Base-by-base conservation (phyloP, 176 grass and related monocot genomes). In the Cenchrus fungigraminus region DNA sequence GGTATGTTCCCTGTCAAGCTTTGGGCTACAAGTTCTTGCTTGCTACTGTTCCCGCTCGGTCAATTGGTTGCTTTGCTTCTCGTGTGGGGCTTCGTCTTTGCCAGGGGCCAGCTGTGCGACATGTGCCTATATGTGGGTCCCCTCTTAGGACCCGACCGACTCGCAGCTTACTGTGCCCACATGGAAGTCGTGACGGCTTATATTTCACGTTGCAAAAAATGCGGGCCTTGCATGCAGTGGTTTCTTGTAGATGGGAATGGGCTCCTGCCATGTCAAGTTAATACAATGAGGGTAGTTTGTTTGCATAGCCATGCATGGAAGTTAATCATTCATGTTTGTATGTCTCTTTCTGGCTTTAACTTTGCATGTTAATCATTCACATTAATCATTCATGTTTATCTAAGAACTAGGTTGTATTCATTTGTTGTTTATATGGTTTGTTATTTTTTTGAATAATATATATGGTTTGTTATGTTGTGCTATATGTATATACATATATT, bases 121-220 rank as follows among this genome's bases (percentile, higher is more conserved):
- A 25, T 90, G 72, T 77, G 85, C 73, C 71, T 57, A 8, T 11
- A 19, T 78, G 40, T 22, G 50, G 52, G 15, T 66, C 68, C 77
- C 50, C 50, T 12, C 63, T 85, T 45, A 62, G 44, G 80, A 52
- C 71, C 85, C 59, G 79, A 79, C 65, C 65, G 79, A 79, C 71
- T 83, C 61, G 3, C 58, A 20, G 32, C 17, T 76, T 58, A 76
- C 9, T 58, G 16, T 31, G 32, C 9, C 73, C 16, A 8, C 46
- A 46, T 45, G 55, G 34, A 55, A 28, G 29, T 29, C 16, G 12
- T 74, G 17, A 9, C 17, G 5, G 6, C 74, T 55, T 90, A 90
- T 86, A 90, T 86, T 90, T 90, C 88, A 86, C 82, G 79, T 78
- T 40, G 25, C 56, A 6, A 70, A 61, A 84, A 76, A 65, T 46